Percentiles rank a stretch among this genome's conserved stretches.
phyloP scores from a whole-genome alignment of 179 eudicot genomes.

The Beta corolliflora region DNA sequence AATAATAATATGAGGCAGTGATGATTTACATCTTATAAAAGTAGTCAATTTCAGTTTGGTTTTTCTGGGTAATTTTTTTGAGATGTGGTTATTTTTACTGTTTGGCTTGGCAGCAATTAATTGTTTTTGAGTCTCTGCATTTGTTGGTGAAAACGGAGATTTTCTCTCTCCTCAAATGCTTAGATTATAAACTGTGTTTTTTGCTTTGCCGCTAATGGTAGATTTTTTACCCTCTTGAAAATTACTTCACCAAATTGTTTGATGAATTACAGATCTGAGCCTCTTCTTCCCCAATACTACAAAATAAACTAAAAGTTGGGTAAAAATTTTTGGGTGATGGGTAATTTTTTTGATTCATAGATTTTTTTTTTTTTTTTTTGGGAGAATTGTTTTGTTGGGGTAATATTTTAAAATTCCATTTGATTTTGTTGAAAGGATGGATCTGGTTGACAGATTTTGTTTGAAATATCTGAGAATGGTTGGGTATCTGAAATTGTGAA shows the following conservation, averaged over 20 bases:
- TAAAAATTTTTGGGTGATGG: not conserved
- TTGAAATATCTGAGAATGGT: too few relatives aligned
- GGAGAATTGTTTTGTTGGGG: too few relatives aligned
- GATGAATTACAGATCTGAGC: constrained; percentile 23
- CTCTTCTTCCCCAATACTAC: not conserved
- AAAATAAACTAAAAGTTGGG: too few relatives aligned
- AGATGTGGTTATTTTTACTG: not conserved
- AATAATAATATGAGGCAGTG: constrained; percentile 13
- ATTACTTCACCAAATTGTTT: constrained; percentile 9
- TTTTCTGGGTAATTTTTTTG: not conserved
- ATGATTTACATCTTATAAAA: not conserved
- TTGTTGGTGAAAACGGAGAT: not conserved
- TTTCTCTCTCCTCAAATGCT: not conserved
- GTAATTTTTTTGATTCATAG: too few relatives aligned
- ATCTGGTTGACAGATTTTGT: too few relatives aligned
- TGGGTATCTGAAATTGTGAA: too few relatives aligned
- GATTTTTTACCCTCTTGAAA: not conserved
- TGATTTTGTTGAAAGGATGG: too few relatives aligned
- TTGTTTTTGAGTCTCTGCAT: not conserved
- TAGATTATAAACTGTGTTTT: not conserved
- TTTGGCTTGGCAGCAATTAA: constrained; percentile 9
- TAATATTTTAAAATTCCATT: too few relatives aligned
- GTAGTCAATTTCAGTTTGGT: constrained; percentile 13
- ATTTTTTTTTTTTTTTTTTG: too few relatives aligned
- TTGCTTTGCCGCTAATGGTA: constrained; percentile 1